Base-by-base conservation (phyloP, 2,329 filamentous ascomycete species). In the Lasiodiplodia hormozganensis region DNA sequence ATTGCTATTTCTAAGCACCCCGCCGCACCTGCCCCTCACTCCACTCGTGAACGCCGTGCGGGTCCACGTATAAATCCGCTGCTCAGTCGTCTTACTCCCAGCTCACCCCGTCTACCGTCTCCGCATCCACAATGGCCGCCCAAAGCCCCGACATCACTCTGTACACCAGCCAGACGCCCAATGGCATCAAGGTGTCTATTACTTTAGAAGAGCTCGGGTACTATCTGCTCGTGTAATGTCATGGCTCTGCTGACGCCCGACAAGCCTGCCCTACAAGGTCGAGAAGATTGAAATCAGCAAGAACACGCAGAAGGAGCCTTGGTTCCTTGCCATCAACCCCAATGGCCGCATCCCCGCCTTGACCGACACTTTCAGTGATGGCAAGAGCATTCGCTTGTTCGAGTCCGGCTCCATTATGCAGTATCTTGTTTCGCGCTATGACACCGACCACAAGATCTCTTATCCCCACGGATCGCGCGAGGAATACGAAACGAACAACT, bases 251-350 rank as follows among this genome's bases (percentile, higher is more conserved):
- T 62, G 43, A 62, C 47, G 18, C 36, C 74, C 40, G 7, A 10
- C 2, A 49, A 68, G 78, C 28, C 82, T 96, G 51, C 87, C 90
- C n/a, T 97, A 97, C 83, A 89, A 93, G 81, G 87, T 89, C 53
- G 86, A 90, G 65, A 84, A 86, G 53, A 89, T 96, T 74, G 86
- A 91, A n/a, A 86, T 96, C 69, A 82, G 79, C 71, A 91, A 92
- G 71, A 92, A 93, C 77, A 86, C 83, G n/a, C 93, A 96, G 75
- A 96, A 96, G 74, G 87, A 95, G 79, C 88, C 88, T 18, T 96
- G 92, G 93, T 97, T 95, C 81, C 86, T 96, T 34, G 89, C 90
- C 65, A 96, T 97, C 82, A 97, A 97, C 81, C 94, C 94, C 71
- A 97, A 97, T 78, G 94, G 94, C 71, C 91, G 94, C 72, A 97